phyloP scores from a whole-genome alignment of 108 stramenopile genomes.

The Skeletonema costatum region DNA sequence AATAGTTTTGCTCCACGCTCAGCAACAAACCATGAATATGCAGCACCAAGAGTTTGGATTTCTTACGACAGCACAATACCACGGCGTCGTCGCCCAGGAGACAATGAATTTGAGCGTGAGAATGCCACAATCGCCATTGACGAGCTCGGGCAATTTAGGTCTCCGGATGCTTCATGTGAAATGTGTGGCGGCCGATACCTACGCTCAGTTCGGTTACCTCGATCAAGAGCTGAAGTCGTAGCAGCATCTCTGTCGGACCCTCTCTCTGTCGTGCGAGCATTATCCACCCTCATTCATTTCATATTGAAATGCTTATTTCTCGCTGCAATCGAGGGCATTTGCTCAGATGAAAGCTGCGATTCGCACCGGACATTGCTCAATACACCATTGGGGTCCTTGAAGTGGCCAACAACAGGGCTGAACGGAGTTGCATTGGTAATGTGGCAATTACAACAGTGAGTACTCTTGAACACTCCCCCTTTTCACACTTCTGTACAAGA shows the following conservation, averaged over 20 bases:
- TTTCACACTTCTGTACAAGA: neutral
- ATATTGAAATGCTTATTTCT: slow-evolving; percentile 16
- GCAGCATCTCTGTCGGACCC: slow-evolving; percentile 26
- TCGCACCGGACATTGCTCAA: slow-evolving; percentile 13
- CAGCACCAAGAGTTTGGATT: slow-evolving; percentile 38
- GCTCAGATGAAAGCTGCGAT: slow-evolving; percentile 13
- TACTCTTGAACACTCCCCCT: neutral
- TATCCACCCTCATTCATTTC: slow-evolving; percentile 29
- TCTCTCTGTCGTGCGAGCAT: slow-evolving; percentile 20
- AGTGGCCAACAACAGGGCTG: slow-evolving; percentile 32
- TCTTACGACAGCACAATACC: slow-evolving; percentile 29
- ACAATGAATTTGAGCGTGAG: neutral
- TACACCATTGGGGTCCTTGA: slow-evolving; percentile 11
- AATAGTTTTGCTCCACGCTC: neutral
- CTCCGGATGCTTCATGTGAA: slow-evolving; percentile 17
- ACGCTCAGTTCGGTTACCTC: slow-evolving; percentile 24
- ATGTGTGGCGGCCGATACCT: slow-evolving; percentile 16
- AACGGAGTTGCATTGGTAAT: slow-evolving; percentile 29
- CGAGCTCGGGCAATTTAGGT: slow-evolving; percentile 9
- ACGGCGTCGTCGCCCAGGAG: neutral
- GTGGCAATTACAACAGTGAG: slow-evolving; percentile 35
- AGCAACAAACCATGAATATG: neutral
- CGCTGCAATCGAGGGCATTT: slow-evolving; percentile 30
- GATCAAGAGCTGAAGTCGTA: slow-evolving; percentile 22
- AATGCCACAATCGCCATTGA: slow-evolving; percentile 12